A percentile compares a stretch with the other conserved stretches of the same genome.
Conservation (phyloP, 2,329 filamentous ascomycete species). For the Ophiocordyceps robertsii region DNA sequence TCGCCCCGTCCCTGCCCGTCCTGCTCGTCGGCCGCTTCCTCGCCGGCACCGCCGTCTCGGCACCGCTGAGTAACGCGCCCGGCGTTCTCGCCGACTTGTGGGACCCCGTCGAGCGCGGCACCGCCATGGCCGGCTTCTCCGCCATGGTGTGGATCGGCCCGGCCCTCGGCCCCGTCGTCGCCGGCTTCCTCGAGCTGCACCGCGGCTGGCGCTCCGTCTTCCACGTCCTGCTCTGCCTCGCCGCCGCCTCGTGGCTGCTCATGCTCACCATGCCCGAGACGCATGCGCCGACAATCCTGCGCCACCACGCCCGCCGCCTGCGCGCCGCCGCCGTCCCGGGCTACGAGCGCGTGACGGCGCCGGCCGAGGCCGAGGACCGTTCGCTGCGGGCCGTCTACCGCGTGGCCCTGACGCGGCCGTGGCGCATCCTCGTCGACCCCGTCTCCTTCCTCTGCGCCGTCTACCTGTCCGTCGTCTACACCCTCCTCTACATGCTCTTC, state of each 20-base stretch:
- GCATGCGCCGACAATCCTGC: slow-evolving; percentile 33
- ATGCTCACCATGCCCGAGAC: slow-evolving; percentile 49
- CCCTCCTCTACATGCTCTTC: slow-evolving; percentile 43
- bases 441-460: slow-evolving; percentile 38
- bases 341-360: slow-evolving; percentile 36
- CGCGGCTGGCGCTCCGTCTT: slow-evolving; percentile 41
- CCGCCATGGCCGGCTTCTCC: slow-evolving; percentile 39
- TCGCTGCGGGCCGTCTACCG: slow-evolving; percentile 22
- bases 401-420: slow-evolving; percentile 37
- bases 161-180: slow-evolving; percentile 37
- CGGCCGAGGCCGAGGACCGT: slow-evolving; percentile 29
- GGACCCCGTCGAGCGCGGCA: slow-evolving; percentile 35
- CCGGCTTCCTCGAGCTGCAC: slow-evolving; percentile 42
- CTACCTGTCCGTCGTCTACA: slow-evolving; percentile 39
- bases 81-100: slow-evolving; percentile 41
- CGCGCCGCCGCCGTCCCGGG: slow-evolving; percentile 38
- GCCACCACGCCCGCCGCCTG: too few relatives aligned
- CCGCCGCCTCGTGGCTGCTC: slow-evolving; percentile 22
- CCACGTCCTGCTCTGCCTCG: slow-evolving; percentile 28
- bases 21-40: slow-evolving; percentile 42
- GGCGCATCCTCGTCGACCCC: slow-evolving; percentile 38
- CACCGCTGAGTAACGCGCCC: slow-evolving; percentile 32
- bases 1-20: slow-evolving; percentile 36
- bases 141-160: slow-evolving; percentile 41
- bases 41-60: slow-evolving; percentile 40